A percentile compares a stretch with the other conserved stretches of the same genome.
These are phyloP conservation scores for Lactifluus pinguis DNA, from an alignment of 768 basidiomycete genomes.

Conservation along the genomic window DNA sequence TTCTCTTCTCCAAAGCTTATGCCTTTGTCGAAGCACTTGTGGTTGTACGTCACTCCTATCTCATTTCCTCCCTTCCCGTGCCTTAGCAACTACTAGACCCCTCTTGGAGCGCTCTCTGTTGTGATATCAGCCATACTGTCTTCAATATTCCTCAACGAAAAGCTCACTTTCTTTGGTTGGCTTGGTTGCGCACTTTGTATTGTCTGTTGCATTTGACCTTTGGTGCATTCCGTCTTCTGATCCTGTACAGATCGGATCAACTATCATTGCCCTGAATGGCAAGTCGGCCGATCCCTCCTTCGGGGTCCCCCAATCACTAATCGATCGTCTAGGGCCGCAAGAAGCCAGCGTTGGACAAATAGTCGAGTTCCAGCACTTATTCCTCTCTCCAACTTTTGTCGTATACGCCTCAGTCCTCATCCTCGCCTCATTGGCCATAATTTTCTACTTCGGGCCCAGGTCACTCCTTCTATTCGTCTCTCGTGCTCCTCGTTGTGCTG, in stretches of 20 bases:
- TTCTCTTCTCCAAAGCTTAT: constrained; percentile 42
- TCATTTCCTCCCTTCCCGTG: neutral
- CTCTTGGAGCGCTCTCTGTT: constrained; percentile 91
- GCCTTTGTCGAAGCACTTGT: constrained; percentile 89
- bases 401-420: constrained; percentile 60
- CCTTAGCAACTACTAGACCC: constrained; percentile 46
- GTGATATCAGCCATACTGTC: constrained; percentile 92
- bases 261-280: constrained; percentile 87
- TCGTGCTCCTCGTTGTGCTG: neutral
- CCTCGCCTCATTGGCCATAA: constrained; percentile 52
- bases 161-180: constrained; percentile 93
- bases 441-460: constrained; percentile 77
- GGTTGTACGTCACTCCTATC: constrained; percentile 47
- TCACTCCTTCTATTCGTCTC: constrained; percentile 24
- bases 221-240: neutral
- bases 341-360: constrained; percentile 67
- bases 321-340: constrained; percentile 42
- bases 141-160: constrained; percentile 89
- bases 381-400: constrained; percentile 78
- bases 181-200: constrained; percentile 89
- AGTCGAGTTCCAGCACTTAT: constrained; percentile 62
- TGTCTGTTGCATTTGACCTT: constrained; percentile 35
- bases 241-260: constrained; percentile 57
- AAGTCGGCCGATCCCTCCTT: constrained; percentile 24
- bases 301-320: constrained; percentile 6